Evolutionary conservation across 2,329 filamentous ascomycete species (phyloP).

Genomic region (Colletotrichum sp.): DNA sequence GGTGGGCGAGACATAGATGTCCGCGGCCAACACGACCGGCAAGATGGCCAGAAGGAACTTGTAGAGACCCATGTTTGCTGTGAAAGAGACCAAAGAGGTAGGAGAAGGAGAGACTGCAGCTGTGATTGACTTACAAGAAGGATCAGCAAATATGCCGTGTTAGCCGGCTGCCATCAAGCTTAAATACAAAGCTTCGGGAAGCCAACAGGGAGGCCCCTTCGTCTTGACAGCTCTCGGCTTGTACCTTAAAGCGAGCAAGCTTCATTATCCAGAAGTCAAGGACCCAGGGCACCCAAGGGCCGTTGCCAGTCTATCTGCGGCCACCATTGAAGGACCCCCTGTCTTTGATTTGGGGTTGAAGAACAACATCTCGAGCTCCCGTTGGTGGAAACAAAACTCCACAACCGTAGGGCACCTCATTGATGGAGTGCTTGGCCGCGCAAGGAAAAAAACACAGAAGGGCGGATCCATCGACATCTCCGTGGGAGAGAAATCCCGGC

Average conservation of each 20-base stretch:
- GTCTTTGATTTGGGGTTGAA: background rate
- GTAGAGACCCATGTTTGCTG: slow-evolving; percentile 15
- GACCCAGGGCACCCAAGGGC: background rate
- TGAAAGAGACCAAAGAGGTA: background rate
- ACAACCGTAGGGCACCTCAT: slow-evolving; percentile 1
- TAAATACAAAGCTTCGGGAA: slow-evolving; percentile 13
- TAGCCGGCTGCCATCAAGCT: slow-evolving; percentile 13
- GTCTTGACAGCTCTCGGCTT: background rate
- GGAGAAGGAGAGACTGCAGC: slow-evolving; percentile 7
- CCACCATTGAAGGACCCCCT: background rate
- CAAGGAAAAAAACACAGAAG: background rate
- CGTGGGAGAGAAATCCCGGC: slow-evolving; percentile 8
- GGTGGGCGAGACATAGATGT: slow-evolving; percentile 50
- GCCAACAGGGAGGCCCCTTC: background rate
- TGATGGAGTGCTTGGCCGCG: slow-evolving; percentile 3
- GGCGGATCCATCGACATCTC: slow-evolving; percentile 3
- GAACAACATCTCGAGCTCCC: background rate
- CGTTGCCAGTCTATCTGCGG: background rate
- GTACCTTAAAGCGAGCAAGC: background rate
- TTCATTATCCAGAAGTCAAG: background rate
- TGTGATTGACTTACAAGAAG: background rate
- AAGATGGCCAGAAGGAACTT: slow-evolving; percentile 17
- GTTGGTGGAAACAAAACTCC: slow-evolving; percentile 18
- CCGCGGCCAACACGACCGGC: slow-evolving; percentile 28
- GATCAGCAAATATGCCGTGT: background rate